These are phyloP conservation scores for Mycena polygramma DNA, from an alignment of 768 basidiomycete species.

Conservation along the genomic window DNA sequence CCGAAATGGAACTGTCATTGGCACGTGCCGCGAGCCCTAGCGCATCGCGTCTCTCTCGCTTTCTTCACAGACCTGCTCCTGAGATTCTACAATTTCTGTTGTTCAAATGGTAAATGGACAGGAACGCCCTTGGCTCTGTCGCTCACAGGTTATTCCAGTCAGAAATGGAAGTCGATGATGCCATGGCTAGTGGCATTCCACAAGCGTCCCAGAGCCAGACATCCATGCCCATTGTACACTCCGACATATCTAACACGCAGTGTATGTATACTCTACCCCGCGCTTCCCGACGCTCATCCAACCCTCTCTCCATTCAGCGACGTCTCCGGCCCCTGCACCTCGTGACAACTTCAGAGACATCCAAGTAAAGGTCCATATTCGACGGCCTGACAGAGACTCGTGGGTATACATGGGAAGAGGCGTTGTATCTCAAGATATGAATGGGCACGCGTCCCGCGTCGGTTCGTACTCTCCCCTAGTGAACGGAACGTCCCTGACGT, in stretches of 20 bases:
- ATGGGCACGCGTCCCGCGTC: constrained; percentile 83
- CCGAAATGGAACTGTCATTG: background rate
- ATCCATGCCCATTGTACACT: constrained; percentile 34
- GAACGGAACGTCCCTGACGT: constrained; percentile 23
- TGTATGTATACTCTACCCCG: constrained; percentile 22
- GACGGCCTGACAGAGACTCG: constrained; percentile 81
- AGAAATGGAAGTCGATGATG: constrained; percentile 59
- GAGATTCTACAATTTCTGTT: background rate
- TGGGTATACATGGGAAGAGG: constrained; percentile 89
- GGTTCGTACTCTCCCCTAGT: constrained; percentile 61
- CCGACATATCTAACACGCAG: constrained; percentile 38
- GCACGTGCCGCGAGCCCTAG: background rate
- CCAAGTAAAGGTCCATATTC: constrained; percentile 87
- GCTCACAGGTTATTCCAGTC: constrained; percentile 20
- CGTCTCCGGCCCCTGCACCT: constrained; percentile 43
- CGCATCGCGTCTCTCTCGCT: background rate
- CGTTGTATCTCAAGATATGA: constrained; percentile 79
- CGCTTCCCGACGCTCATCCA: constrained; percentile 8
- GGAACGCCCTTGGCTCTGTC: background rate
- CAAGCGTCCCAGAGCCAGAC: constrained; percentile 35
- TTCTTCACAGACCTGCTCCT: constrained; percentile 1
- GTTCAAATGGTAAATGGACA: constrained; percentile 21
- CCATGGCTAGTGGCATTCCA: constrained; percentile 40
- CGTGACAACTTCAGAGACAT: constrained; percentile 81
- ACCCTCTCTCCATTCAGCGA: constrained; percentile 9